Conservation (phyloP, 2,329 filamentous ascomycete genomes). For the Trichophyton benhamiae region DNA sequence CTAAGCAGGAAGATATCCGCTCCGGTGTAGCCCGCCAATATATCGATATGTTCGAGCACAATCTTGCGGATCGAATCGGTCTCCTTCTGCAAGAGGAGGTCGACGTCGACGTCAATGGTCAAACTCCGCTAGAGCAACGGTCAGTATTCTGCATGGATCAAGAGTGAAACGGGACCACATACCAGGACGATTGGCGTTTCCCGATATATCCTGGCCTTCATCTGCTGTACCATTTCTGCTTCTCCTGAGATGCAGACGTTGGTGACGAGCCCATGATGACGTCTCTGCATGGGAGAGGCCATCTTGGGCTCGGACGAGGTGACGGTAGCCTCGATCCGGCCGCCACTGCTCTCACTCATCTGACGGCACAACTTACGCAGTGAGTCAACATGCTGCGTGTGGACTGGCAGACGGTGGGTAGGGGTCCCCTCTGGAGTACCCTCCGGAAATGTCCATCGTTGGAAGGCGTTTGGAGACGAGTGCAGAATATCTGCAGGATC, state of each 20-base stretch:
- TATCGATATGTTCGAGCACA: slow-evolving; percentile 75
- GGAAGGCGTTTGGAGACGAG: slow-evolving; percentile 73
- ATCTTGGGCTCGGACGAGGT: slow-evolving; percentile 68
- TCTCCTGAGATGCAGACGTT: slow-evolving; percentile 87
- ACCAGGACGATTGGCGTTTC: slow-evolving; percentile 87
- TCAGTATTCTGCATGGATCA: slow-evolving; percentile 15
- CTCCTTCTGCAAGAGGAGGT: slow-evolving; percentile 68
- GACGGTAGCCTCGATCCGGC: slow-evolving; percentile 72
- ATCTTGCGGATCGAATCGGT: slow-evolving; percentile 57
- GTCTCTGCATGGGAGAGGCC: slow-evolving; percentile 37
- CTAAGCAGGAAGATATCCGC: slow-evolving; percentile 94
- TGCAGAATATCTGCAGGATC: slow-evolving; percentile 92
- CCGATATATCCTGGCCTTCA: slow-evolving; percentile 77
- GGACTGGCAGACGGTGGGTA: slow-evolving; percentile 81
- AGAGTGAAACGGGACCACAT: slow-evolving; percentile 30
- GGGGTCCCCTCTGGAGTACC: slow-evolving; percentile 73
- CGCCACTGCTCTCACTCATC: slow-evolving; percentile 54
- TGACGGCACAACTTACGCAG: slow-evolving; percentile 70
- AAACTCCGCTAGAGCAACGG: slow-evolving; percentile 59
- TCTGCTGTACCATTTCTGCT: slow-evolving; percentile 77
- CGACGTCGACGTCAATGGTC: slow-evolving; percentile 83
- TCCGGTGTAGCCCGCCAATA: slow-evolving; percentile 75
- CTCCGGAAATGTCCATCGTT: slow-evolving; percentile 87
- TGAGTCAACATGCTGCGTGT: slow-evolving; percentile 71
- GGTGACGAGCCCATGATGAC: slow-evolving; percentile 52